A percentile compares a stretch with the other conserved stretches of the same genome.
Evolutionary conservation across 257 asterid genomes (phyloP).

Genomic region (Primulina tabacum): DNA sequence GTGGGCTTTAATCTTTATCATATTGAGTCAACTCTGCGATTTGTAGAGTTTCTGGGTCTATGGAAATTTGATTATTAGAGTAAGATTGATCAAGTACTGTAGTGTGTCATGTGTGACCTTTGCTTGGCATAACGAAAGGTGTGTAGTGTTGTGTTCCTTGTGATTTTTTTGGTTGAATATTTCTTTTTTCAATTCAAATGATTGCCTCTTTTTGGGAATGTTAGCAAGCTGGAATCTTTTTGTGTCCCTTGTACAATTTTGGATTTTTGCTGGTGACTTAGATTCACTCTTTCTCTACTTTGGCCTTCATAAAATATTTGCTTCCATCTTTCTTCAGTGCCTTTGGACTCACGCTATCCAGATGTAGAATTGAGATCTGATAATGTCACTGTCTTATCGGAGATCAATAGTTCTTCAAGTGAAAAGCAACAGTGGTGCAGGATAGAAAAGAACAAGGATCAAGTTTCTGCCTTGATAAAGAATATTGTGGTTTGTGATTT

Average conservation of each 20-base stretch:
- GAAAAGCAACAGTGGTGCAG: conserved; percentile 79
- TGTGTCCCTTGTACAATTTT: conserved; percentile 3
- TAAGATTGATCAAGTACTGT: not conserved
- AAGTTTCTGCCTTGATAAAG: conserved; percentile 56
- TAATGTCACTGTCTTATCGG: conserved; percentile 55
- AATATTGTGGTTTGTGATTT: conserved; percentile 51
- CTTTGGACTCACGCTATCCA: conserved; percentile 47
- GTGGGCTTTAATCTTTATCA: conserved; percentile 7
- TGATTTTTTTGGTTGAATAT: not conserved
- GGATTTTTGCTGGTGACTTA: conserved; percentile 13
- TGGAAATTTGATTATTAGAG: conserved; percentile 4
- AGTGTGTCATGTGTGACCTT: not conserved
- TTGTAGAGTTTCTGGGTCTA: conserved; percentile 11
- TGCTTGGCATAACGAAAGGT: not conserved
- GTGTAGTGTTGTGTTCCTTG: not conserved
- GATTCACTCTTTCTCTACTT: conserved; percentile 2
- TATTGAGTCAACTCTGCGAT: conserved; percentile 10
- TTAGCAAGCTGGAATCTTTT: not conserved
- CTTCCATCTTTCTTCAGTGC: conserved; percentile 49
- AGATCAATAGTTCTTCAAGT: conserved; percentile 38
- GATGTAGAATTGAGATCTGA: conserved; percentile 62
- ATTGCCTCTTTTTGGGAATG: conserved; percentile 1
- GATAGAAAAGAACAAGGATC: conserved; percentile 72
- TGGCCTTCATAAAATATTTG: conserved; percentile 15
- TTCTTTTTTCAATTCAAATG: not conserved